Evolutionary conservation across 2,329 filamentous ascomycete species (phyloP).

Genomic region (Colletotrichum gloeosporioides): DNA sequence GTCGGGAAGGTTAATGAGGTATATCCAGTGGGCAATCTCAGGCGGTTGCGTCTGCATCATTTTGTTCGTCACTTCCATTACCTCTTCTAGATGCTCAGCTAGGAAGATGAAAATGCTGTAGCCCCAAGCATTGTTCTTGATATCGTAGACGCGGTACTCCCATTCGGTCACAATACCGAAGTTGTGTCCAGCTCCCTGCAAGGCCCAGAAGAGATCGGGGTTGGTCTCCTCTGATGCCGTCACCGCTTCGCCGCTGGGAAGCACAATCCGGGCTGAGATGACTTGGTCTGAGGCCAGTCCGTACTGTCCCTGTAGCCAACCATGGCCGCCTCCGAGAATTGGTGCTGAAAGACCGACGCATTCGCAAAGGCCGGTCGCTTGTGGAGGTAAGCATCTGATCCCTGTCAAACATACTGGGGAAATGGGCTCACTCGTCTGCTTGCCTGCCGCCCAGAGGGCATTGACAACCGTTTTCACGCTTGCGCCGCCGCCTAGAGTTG

Average conservation of each 20-base stretch:
- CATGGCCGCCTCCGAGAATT: slow-evolving; percentile 22
- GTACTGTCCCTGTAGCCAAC: slow-evolving; percentile 15
- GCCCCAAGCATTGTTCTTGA: slow-evolving; percentile 27
- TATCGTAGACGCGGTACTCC: slow-evolving; percentile 32
- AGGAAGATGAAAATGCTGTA: slow-evolving; percentile 27
- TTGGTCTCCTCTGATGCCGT: slow-evolving; percentile 28
- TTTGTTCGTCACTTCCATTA: slow-evolving; percentile 38
- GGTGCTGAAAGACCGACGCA: slow-evolving; percentile 29
- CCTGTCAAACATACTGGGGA: not conserved
- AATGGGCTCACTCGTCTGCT: not conserved
- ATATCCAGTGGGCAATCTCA: slow-evolving; percentile 30
- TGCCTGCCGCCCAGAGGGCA: not conserved
- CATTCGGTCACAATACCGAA: slow-evolving; percentile 53
- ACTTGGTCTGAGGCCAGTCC: slow-evolving; percentile 35
- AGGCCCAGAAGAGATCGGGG: slow-evolving; percentile 51
- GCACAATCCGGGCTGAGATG: slow-evolving; percentile 33
- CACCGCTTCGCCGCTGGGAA: slow-evolving; percentile 26
- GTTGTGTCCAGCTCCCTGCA: slow-evolving; percentile 57
- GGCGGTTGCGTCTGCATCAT: slow-evolving; percentile 31
- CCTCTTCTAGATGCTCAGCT: slow-evolving; percentile 30
- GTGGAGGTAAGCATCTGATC: not conserved
- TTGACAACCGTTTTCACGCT: slow-evolving; percentile 14
- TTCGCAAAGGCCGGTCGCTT: slow-evolving; percentile 28
- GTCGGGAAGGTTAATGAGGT: slow-evolving; percentile 38
- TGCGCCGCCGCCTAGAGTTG: slow-evolving; percentile 22